Conservation (phyloP, 2,329 filamentous ascomycete species). For the Ophiocordyceps australis region DNA sequence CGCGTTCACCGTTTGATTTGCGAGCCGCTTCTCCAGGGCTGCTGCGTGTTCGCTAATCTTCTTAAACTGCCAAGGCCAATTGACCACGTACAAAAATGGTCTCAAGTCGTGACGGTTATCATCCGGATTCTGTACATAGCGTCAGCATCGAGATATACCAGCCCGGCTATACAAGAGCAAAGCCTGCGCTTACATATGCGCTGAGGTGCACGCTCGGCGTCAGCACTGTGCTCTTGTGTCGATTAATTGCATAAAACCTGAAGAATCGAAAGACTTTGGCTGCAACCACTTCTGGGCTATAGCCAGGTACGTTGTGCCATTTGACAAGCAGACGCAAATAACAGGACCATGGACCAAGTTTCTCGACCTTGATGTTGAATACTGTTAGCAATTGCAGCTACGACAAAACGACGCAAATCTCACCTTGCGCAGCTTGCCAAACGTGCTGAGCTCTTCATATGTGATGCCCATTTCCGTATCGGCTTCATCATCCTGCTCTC, state of each 20-base stretch:
- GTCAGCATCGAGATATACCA: too few relatives aligned
- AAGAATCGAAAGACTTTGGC: conserved; percentile 24
- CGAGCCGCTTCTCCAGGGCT: conserved; percentile 14
- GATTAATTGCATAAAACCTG: conserved; percentile 37
- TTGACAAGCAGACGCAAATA: conserved; percentile 19
- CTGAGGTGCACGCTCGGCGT: conserved; percentile 34
- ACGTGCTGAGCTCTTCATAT: conserved; percentile 19
- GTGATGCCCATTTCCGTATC: conserved; percentile 19
- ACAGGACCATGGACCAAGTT: conserved; percentile 19
- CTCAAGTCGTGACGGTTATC: conserved; percentile 20
- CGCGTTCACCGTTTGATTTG: too few relatives aligned
- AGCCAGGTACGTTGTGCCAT: conserved; percentile 14
- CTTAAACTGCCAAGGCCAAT: conserved; percentile 20
- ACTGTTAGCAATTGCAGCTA: not conserved
- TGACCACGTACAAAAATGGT: conserved; percentile 20
- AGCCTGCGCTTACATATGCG: not conserved
- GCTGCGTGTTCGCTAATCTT: conserved; percentile 20
- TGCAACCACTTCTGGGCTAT: conserved; percentile 17
- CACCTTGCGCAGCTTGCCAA: conserved; percentile 9
- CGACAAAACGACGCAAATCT: not conserved
- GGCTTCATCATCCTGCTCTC: conserved; percentile 17
- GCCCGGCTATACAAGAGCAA: not conserved
- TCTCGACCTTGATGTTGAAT: conserved; percentile 18
- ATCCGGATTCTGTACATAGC: conserved; percentile 13
- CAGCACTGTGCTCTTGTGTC: conserved; percentile 45